phyloP scores from a whole-genome alignment of 768 basidiomycete genomes.

The Tulasnella sp. region DNA sequence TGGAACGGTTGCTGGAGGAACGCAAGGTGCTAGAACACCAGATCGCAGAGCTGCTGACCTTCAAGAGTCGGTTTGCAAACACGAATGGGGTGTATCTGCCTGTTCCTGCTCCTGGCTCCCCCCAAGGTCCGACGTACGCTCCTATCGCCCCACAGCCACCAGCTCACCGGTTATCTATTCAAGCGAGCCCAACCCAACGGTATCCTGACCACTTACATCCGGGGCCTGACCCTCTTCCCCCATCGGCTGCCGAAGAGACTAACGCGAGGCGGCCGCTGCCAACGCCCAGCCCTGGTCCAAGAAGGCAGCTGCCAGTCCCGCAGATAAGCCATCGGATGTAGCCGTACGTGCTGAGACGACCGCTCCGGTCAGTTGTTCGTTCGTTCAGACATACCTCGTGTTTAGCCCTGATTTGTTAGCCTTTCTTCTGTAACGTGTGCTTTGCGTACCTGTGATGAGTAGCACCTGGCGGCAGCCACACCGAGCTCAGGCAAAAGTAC shows the following conservation, averaged over 20 bases:
- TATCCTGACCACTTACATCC: neutral
- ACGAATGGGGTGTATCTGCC: too few species aligned
- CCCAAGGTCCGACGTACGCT: neutral
- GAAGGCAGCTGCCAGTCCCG: neutral
- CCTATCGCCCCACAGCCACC: neutral
- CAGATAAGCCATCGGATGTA: neutral
- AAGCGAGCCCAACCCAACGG: neutral
- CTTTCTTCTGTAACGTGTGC: too few species aligned
- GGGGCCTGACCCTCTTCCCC: neutral
- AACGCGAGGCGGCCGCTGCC: neutral
- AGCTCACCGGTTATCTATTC: neutral
- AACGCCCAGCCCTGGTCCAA: neutral
- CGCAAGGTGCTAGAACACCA: conserved; percentile 12
- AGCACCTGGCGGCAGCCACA: too few species aligned
- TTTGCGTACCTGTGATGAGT: too few species aligned
- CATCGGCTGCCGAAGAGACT: too few species aligned
- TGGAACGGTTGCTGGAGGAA: conserved; percentile 8
- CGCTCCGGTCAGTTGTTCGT: too few species aligned
- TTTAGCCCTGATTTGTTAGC: too few species aligned
- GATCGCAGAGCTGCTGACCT: conserved; percentile 11
- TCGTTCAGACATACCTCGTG: too few species aligned
- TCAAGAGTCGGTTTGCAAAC: conserved; percentile 6
- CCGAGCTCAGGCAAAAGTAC: too few species aligned
- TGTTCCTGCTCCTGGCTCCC: neutral
- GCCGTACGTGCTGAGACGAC: too few species aligned